These are phyloP conservation scores for Mimosa pudica DNA, from an alignment of 306 rosid genomes.

Conservation along the genomic window DNA sequence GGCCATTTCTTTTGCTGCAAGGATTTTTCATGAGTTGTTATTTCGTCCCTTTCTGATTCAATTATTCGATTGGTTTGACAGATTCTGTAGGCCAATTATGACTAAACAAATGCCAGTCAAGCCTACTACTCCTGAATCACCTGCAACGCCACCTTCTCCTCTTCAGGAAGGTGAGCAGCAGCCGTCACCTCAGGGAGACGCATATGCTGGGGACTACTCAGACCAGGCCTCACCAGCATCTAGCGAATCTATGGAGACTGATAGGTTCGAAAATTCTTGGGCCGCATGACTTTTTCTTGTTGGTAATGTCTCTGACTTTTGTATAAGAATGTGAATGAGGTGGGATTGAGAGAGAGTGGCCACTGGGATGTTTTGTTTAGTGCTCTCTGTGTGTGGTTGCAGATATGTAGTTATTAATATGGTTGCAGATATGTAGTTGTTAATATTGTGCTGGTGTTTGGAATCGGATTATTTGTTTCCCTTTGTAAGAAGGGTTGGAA, in stretches of 20 bases:
- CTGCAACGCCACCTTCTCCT: conserved; percentile 51
- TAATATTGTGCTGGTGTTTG: conserved; percentile 36
- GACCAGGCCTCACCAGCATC: conserved; percentile 52
- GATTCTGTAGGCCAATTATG: conserved; percentile 87
- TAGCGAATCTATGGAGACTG: conserved; percentile 84
- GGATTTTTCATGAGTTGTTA: neutral
- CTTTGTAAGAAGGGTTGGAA: conserved; percentile 26
- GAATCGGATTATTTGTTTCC: conserved; percentile 12
- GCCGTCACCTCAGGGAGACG: conserved; percentile 37
- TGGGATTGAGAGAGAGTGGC: conserved; percentile 29
- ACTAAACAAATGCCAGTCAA: conserved; percentile 78
- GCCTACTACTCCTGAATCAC: conserved; percentile 68
- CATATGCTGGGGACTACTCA: conserved; percentile 43
- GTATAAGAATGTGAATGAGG: conserved; percentile 26
- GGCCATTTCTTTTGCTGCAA: neutral
- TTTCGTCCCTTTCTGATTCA: neutral
- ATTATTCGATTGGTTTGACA: conserved; percentile 27
- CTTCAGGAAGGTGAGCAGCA: conserved; percentile 53
- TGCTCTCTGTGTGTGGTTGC: conserved; percentile 27
- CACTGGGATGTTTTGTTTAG: conserved; percentile 17
- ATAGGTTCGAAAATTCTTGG: conserved; percentile 58
- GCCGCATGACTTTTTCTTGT: conserved; percentile 43
- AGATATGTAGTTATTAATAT: conserved; percentile 34
- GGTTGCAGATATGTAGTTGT: conserved; percentile 33
- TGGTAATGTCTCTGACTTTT: conserved; percentile 14